Conservation (phyloP, 768 basidiomycete genomes). For the Phaffia tasmanica region DNA sequence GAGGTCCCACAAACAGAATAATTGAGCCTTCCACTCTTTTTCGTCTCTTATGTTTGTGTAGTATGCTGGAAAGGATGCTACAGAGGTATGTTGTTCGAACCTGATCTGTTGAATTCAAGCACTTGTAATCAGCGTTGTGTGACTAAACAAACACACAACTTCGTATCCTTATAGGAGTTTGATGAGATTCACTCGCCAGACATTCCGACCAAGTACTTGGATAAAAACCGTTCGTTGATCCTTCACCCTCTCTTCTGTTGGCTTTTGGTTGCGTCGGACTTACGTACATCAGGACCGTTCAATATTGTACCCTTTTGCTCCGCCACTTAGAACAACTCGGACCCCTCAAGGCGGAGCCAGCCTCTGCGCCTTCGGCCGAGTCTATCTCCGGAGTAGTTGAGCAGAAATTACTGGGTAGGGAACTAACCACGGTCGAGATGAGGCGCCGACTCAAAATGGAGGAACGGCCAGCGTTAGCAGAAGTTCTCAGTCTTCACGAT, state of each 20-base stretch:
- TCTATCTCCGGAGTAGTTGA: not conserved
- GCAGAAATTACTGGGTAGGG: too few species aligned
- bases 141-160: not conserved
- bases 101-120: not conserved
- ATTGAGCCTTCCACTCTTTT: not conserved
- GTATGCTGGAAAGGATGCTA: conserved; percentile 21
- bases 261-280: not conserved
- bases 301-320: not conserved
- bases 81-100: conserved; percentile 1
- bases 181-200: conserved; percentile 18
- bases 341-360: not conserved
- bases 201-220: conserved; percentile 14
- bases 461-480: not conserved
- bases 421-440: conserved; percentile 1
- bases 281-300: not conserved
- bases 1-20: not conserved
- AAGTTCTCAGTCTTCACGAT: conserved; percentile 6
- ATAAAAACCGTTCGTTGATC: not conserved
- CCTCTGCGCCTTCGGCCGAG: not conserved
- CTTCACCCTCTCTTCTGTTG: not conserved
- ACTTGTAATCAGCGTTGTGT: not conserved
- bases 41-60: not conserved
- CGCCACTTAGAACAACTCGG: not conserved
- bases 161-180: not conserved
- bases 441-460: conserved; percentile 1